These are phyloP conservation scores for Cichorium intybus DNA, from an alignment of 140 eudicot species.

Conservation along the genomic window DNA sequence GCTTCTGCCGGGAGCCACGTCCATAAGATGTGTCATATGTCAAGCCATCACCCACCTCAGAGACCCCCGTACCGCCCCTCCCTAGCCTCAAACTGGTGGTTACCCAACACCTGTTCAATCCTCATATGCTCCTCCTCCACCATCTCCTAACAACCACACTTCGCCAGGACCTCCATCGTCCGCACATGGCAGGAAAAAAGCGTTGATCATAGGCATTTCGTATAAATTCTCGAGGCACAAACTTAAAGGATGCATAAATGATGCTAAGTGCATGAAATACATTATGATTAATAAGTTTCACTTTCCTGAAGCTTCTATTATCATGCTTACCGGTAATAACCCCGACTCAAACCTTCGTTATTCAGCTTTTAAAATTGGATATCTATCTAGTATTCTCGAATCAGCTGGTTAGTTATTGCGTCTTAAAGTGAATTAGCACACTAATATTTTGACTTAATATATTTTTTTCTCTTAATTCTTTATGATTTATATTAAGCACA, in stretches of 20 bases:
- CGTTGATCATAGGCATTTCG: constrained; percentile 88
- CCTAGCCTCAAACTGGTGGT: constrained; percentile 25
- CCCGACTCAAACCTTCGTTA: background rate
- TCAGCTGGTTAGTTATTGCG: background rate
- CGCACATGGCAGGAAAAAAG: constrained; percentile 78
- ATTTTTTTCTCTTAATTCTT: no score
- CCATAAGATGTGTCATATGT: constrained; percentile 85
- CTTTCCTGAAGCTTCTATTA: constrained; percentile 81
- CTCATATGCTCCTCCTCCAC: constrained; percentile 31
- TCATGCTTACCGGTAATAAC: constrained; percentile 84
- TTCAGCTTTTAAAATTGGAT: background rate
- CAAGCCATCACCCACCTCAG: constrained; percentile 71
- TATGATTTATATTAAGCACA: no score
- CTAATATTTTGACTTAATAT: no score
- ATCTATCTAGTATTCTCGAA: no score
- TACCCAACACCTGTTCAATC: constrained; percentile 9
- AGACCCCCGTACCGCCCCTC: constrained; percentile 48
- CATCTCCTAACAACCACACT: constrained; percentile 69
- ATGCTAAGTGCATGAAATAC: constrained; percentile 88
- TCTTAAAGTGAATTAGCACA: background rate
- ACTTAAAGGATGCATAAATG: constrained; percentile 90
- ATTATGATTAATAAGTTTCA: constrained; percentile 74
- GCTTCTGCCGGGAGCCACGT: constrained; percentile 76
- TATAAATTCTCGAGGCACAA: constrained; percentile 71
- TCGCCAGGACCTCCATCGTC: constrained; percentile 74